Percentiles rank a stretch among this genome's conserved stretches.
Evolutionary conservation across 768 basidiomycete genomes (phyloP).

Genomic region (Cytidiella melzeri): DNA sequence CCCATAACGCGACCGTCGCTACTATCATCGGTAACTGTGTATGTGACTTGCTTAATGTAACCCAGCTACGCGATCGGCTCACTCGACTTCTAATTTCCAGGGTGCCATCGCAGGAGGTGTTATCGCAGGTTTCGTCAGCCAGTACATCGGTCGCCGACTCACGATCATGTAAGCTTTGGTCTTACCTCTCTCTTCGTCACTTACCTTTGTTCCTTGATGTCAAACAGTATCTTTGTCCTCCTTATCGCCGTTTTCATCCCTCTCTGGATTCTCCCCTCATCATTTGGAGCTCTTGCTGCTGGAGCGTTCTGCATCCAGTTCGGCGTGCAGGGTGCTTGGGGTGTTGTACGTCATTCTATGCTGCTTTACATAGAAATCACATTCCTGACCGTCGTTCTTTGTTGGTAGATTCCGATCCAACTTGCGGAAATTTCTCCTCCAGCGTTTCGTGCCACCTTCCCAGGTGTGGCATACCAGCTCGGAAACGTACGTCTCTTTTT

Average conservation of each 20-base stretch:
- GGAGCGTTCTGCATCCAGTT: conserved; percentile 86
- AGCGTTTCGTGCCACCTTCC: conserved; percentile 84
- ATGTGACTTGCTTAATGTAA: no score
- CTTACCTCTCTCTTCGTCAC: background rate
- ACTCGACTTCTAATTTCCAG: no score
- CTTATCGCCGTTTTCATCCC: conserved; percentile 61
- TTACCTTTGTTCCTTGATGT: conserved; percentile 1
- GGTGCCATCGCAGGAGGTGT: conserved; percentile 54
- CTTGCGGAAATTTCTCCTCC: conserved; percentile 82
- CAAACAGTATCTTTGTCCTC: conserved; percentile 44
- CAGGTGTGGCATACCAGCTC: conserved; percentile 79
- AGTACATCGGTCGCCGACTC: conserved; percentile 77
- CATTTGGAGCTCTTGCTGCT: conserved; percentile 65
- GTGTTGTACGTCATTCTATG: conserved; percentile 68
- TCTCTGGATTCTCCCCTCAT: conserved; percentile 75
- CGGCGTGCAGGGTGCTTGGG: conserved; percentile 90
- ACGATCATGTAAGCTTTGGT: conserved; percentile 54
- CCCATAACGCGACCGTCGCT: conserved; percentile 57
- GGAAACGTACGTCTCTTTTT: conserved; percentile 44
- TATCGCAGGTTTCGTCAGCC: conserved; percentile 66
- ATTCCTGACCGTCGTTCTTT: background rate
- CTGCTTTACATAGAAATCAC: no score
- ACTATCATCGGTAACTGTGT: conserved; percentile 80
- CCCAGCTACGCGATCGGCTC: no score
- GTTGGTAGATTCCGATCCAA: conserved; percentile 58